Percentiles rank a stretch among this genome's conserved stretches.
These are phyloP conservation scores for Ophiocordyceps camponoti-rufipedis DNA, from an alignment of 2,329 filamentous ascomycete genomes.

Conservation along the genomic window DNA sequence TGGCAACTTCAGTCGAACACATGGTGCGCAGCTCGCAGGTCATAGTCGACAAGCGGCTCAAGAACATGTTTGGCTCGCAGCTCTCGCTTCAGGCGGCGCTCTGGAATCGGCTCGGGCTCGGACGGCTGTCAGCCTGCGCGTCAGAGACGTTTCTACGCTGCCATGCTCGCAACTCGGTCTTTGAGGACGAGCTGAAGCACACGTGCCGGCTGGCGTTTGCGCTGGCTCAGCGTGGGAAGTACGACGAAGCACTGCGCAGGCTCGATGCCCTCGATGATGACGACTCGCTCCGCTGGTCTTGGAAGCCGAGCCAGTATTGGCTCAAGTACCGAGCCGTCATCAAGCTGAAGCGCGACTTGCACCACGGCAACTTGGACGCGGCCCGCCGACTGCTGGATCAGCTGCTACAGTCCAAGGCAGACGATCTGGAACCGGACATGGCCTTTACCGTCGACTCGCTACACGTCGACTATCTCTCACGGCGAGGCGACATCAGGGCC, in stretches of 20 bases:
- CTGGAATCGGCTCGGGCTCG: slow-evolving; percentile 56
- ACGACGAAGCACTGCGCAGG: slow-evolving; percentile 40
- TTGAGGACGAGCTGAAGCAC: slow-evolving; percentile 66
- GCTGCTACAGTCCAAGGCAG: slow-evolving; percentile 29
- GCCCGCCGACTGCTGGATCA: slow-evolving; percentile 32
- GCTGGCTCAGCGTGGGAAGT: slow-evolving; percentile 47
- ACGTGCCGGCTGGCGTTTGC: slow-evolving; percentile 47
- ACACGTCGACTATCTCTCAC: slow-evolving; percentile 31
- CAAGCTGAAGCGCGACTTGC: slow-evolving; percentile 43
- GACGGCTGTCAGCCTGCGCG: slow-evolving; percentile 34
- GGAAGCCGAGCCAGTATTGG: slow-evolving; percentile 64
- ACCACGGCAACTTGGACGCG: slow-evolving; percentile 32
- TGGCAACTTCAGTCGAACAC: slow-evolving; percentile 49
- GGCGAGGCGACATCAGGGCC: slow-evolving; percentile 25
- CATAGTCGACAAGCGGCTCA: slow-evolving; percentile 58
- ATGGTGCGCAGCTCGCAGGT: slow-evolving; percentile 71
- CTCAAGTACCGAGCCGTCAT: slow-evolving; percentile 48
- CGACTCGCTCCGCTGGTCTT: slow-evolving; percentile 41
- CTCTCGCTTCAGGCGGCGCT: slow-evolving; percentile 54
- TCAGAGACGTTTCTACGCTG: slow-evolving; percentile 63
- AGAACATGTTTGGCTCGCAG: slow-evolving; percentile 54
- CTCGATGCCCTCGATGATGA: slow-evolving; percentile 31
- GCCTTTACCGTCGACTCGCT: slow-evolving; percentile 30
- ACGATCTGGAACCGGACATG: slow-evolving; percentile 33
- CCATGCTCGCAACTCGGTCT: slow-evolving; percentile 36